Conservation (phyloP, 1,139 yeast genomes). For the Taphrina populina region DNA sequence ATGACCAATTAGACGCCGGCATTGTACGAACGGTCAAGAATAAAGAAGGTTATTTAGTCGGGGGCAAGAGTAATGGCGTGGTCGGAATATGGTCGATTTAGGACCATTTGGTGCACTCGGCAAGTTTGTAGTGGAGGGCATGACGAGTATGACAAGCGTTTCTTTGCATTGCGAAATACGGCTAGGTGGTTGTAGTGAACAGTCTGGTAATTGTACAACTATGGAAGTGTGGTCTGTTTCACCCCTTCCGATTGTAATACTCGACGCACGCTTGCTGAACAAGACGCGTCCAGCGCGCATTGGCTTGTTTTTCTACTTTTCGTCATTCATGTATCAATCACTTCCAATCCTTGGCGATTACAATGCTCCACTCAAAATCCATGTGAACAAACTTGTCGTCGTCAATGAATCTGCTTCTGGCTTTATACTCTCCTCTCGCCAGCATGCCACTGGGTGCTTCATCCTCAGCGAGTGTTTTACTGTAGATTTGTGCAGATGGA, state of each 20-base stretch:
- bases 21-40: slow-evolving; percentile 50
- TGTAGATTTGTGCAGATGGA: slow-evolving; percentile 49
- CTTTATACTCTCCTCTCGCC: slow-evolving; percentile 83
- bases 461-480: slow-evolving; percentile 62
- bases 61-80: slow-evolving; percentile 59
- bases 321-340: not conserved
- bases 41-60: slow-evolving; percentile 62
- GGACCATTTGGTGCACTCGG: not conserved
- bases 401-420: slow-evolving; percentile 78
- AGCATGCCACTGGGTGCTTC: slow-evolving; percentile 90
- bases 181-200: too few relatives aligned
- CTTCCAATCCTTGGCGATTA: slow-evolving; percentile 55
- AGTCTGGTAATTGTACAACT: too few relatives aligned
- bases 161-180: too few relatives aligned
- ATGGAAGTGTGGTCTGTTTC: too few relatives aligned
- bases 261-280: too few relatives aligned
- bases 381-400: slow-evolving; percentile 79
- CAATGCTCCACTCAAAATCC: slow-evolving; percentile 81
- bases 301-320: too few relatives aligned
- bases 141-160: not conserved
- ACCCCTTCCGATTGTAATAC: too few relatives aligned
- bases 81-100: slow-evolving; percentile 54
- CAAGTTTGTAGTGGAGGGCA: not conserved
- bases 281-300: too few relatives aligned
- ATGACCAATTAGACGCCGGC: slow-evolving; percentile 42